phyloP scores from a whole-genome alignment of 768 basidiomycete genomes.

The Psilocybe tampanensis region DNA sequence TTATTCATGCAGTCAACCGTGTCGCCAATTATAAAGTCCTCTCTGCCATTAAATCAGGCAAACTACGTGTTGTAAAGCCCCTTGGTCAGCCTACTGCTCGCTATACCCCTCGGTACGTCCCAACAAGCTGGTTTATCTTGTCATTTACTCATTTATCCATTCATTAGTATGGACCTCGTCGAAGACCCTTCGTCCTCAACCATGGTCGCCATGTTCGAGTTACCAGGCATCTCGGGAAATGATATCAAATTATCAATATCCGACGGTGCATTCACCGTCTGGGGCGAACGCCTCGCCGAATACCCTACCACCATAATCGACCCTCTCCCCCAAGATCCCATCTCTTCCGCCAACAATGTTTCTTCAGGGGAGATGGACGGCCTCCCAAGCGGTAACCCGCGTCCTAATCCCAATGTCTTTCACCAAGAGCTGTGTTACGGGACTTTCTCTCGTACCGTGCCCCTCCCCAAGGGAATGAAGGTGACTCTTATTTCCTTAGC shows the following conservation, averaged over 20 bases:
- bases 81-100: constrained; percentile 13
- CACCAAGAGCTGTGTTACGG: constrained; percentile 47
- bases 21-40: constrained; percentile 24
- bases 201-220: constrained; percentile 41
- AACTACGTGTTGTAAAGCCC: constrained; percentile 21
- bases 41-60: constrained; percentile 28
- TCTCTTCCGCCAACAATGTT: constrained; percentile 10
- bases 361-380: constrained; percentile 18
- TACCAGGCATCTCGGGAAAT: constrained; percentile 44
- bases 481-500: constrained; percentile 22
- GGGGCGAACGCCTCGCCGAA: neutral
- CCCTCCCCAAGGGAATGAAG: constrained; percentile 39
- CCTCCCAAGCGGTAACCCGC: neutral
- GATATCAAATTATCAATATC: constrained; percentile 37
- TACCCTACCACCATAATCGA: neutral
- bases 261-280: constrained; percentile 16
- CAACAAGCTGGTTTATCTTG: neutral
- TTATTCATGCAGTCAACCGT: constrained; percentile 24
- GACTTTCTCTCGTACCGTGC: constrained; percentile 39
- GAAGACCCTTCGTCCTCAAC: constrained; percentile 37
- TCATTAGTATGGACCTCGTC: constrained; percentile 43
- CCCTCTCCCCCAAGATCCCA: constrained; percentile 6
- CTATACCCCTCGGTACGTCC: constrained; percentile 26
- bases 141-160: neutral
- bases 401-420: constrained; percentile 18